Conservation (phyloP, 352 stramenopile species). For the Globisporangium cederbergense region DNA sequence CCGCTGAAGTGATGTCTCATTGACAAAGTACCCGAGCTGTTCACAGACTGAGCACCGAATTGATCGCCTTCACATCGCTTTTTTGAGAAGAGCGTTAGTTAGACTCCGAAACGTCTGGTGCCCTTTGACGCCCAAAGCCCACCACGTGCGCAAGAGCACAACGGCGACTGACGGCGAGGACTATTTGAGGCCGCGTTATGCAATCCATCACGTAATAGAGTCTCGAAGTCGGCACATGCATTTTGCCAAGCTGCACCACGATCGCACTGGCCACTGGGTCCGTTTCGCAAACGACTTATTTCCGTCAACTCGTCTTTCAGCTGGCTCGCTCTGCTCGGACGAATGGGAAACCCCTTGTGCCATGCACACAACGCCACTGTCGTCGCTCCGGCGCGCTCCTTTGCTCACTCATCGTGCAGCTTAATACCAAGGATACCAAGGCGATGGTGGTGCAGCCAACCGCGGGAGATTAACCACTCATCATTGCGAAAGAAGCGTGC, state of each 20-base stretch:
- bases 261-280: background rate
- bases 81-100: background rate
- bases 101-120: background rate
- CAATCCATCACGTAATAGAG: background rate
- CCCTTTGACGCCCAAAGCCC: background rate
- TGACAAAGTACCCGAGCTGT: background rate
- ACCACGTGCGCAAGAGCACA: background rate
- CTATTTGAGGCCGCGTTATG: background rate
- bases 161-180: background rate
- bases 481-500: background rate
- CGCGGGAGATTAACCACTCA: background rate
- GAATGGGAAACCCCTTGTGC: background rate
- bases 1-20: background rate
- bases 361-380: background rate
- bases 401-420: background rate
- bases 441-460: background rate
- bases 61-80: background rate
- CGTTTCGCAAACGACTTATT: slow-evolving; percentile 5
- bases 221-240: background rate
- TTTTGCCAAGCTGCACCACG: background rate
- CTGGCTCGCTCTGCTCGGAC: background rate
- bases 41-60: background rate
- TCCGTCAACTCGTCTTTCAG: background rate
- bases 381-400: background rate
- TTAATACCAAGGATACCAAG: background rate